Percentiles rank a stretch among this genome's conserved stretches.
phyloP scores from a whole-genome alignment of 1,284 basidiomycete species.

The Ustilago hordei region DNA sequence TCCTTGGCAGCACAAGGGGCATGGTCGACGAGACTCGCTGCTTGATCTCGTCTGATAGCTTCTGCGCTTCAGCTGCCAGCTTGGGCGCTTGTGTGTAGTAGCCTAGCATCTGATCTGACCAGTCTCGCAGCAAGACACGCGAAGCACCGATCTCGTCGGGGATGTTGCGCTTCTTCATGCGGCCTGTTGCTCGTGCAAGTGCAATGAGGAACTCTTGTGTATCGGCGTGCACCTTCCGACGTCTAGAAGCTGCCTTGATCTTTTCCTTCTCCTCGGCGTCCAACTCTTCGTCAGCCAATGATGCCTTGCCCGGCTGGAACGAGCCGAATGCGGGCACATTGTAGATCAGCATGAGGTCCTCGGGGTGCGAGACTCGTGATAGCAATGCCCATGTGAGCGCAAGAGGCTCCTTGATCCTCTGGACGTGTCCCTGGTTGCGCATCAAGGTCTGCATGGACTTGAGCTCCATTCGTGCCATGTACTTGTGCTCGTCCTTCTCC shows the following conservation, averaged over 20 bases:
- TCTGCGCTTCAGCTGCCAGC: slow-evolving; percentile 38
- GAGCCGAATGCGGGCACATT: slow-evolving; percentile 65
- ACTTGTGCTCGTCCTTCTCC: slow-evolving; percentile 47
- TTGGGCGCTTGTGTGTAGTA: slow-evolving; percentile 63
- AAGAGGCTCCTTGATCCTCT: slow-evolving; percentile 64
- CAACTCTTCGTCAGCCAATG: slow-evolving; percentile 47
- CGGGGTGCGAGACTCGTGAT: slow-evolving; percentile 55
- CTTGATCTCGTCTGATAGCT: slow-evolving; percentile 31
- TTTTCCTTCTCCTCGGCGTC: slow-evolving; percentile 43
- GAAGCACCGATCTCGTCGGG: slow-evolving; percentile 62
- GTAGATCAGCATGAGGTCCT: slow-evolving; percentile 66
- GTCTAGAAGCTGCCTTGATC: slow-evolving; percentile 37
- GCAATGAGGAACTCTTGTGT: slow-evolving; percentile 66
- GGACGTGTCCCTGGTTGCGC: slow-evolving; percentile 64
- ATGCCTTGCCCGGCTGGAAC: slow-evolving; percentile 48
- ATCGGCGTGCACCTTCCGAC: slow-evolving; percentile 59
- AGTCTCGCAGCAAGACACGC: slow-evolving; percentile 63
- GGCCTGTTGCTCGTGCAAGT: slow-evolving; percentile 58
- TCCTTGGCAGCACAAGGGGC: slow-evolving; percentile 45
- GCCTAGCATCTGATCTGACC: slow-evolving; percentile 60
- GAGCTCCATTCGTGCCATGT: slow-evolving; percentile 45
- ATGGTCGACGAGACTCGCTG: slow-evolving; percentile 23
- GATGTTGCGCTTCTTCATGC: slow-evolving; percentile 59
- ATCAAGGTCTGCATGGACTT: slow-evolving; percentile 59
- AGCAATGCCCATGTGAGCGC: slow-evolving; percentile 59